Conservation (phyloP, 306 rosid genomes). For the Morella rubra region DNA sequence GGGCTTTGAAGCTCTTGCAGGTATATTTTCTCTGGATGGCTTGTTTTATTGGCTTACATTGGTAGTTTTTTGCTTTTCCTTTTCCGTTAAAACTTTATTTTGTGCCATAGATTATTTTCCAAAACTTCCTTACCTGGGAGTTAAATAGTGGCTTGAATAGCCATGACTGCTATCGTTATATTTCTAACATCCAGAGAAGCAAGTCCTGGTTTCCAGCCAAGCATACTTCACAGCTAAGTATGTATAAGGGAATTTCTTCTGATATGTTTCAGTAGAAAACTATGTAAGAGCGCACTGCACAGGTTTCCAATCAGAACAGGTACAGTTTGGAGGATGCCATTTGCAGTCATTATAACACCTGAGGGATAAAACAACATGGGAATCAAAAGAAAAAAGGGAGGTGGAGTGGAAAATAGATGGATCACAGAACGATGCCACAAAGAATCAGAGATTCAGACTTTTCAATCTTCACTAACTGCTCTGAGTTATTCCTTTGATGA, state of each 20-base stretch:
- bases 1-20: conserved; percentile 94
- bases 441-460: background rate
- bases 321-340: conserved; percentile 14
- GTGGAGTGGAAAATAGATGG: background rate
- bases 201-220: no score
- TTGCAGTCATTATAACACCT: background rate
- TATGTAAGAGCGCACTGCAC: background rate
- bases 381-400: background rate
- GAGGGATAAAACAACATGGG: background rate
- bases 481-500: background rate
- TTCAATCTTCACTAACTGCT: background rate
- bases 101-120: background rate
- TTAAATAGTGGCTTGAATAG: background rate
- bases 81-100: background rate
- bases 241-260: background rate
- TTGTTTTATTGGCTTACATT: background rate
- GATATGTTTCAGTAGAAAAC: conserved; percentile 11
- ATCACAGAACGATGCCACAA: background rate
- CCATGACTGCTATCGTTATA: background rate
- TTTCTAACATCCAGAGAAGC: no score
- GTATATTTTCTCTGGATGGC: conserved; percentile 28
- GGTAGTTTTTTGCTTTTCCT: background rate
- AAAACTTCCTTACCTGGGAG: background rate
- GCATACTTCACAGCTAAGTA: background rate
- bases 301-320: conserved; percentile 5